Base-by-base conservation (phyloP, 441 rosid genomes). In the Erodium moschatum region DNA sequence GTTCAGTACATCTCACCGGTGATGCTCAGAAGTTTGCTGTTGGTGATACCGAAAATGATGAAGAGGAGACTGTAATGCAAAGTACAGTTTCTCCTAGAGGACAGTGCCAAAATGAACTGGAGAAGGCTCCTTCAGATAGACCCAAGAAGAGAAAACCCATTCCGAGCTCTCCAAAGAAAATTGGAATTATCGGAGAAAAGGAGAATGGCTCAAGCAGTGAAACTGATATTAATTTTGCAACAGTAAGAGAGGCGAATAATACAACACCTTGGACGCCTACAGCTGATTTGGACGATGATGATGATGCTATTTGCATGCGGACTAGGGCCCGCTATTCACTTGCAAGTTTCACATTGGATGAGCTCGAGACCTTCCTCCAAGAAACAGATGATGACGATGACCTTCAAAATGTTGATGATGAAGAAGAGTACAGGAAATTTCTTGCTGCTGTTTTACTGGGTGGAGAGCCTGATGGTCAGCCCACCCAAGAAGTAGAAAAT, bases 341-440 rank as follows among this genome's bases (percentile, higher is more conserved):
- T 58, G 86, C 82, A 48, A 82, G 92, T 79, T 92, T 89, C 79
- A 89, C 92, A 4, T 96, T 95, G n/a, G 97, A 95, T 81, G 98
- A 95, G 72, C 95, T 92, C 9, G 99, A 95, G 87, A 89, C 91
- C 48, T 92, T 92, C 79, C 92, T 95, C 72, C 96, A 95, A 74
- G 97, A 92, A 84, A 87, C 97, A 16, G 99, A 95, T 82, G 96
- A 95, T 31, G 97, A 90, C 46, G 96, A 90, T 58, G 96, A 88
- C 67, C 81, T 87, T 77, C 96, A 82, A 24, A 92, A 92, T 75
- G 89, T 89, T 64, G 93, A 90, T 18, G 95, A 88, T 69, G 91
- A 95, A 77, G 90, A 86, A 68, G 99, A 92, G 78, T 90, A 92
- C 61, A 87, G 84, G 81, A 92, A 95, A 79, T 90, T 95, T 81